phyloP scores from a whole-genome alignment of 495 filamentous ascomycete genomes.

The Aspergillus sclerotiicarbonarius region DNA sequence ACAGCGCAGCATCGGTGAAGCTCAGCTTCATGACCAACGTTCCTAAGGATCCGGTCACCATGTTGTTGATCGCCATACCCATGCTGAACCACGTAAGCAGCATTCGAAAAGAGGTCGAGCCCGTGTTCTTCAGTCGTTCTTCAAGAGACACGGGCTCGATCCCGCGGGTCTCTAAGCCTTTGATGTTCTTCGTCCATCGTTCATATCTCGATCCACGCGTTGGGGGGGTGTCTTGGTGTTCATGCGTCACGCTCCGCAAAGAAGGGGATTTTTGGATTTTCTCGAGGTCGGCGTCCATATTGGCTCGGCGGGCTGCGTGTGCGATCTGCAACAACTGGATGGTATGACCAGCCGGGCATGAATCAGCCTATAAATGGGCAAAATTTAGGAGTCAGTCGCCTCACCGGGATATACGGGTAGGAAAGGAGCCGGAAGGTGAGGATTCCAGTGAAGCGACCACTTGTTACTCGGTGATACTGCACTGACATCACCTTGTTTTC shows the following conservation, averaged over 20 bases:
- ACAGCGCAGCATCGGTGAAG: constrained; percentile 64
- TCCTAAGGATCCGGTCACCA: constrained; percentile 67
- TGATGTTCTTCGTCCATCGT: constrained; percentile 37
- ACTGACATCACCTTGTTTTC: constrained; percentile 19
- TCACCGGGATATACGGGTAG: constrained; percentile 11
- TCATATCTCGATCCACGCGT: constrained; percentile 26
- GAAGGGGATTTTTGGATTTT: constrained; percentile 17
- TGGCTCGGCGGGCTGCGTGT: not conserved
- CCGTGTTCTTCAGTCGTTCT: constrained; percentile 41
- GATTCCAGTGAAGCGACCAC: not conserved
- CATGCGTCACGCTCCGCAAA: constrained; percentile 21
- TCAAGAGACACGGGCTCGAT: constrained; percentile 63
- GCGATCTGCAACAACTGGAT: not conserved
- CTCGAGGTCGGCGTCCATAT: constrained; percentile 19
- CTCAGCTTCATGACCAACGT: constrained; percentile 62
- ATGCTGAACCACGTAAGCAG: constrained; percentile 70
- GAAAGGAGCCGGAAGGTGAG: constrained; percentile 5
- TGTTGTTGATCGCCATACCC: constrained; percentile 70
- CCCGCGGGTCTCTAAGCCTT: constrained; percentile 63
- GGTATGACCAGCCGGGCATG: not conserved
- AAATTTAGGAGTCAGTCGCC: not conserved
- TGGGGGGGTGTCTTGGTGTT: constrained; percentile 6
- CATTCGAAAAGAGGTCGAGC: constrained; percentile 54
- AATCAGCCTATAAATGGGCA: not conserved
- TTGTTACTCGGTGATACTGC: not conserved